These are phyloP conservation scores for Aethionema arabicum DNA, from an alignment of 345 rosid species.

Conservation along the genomic window DNA sequence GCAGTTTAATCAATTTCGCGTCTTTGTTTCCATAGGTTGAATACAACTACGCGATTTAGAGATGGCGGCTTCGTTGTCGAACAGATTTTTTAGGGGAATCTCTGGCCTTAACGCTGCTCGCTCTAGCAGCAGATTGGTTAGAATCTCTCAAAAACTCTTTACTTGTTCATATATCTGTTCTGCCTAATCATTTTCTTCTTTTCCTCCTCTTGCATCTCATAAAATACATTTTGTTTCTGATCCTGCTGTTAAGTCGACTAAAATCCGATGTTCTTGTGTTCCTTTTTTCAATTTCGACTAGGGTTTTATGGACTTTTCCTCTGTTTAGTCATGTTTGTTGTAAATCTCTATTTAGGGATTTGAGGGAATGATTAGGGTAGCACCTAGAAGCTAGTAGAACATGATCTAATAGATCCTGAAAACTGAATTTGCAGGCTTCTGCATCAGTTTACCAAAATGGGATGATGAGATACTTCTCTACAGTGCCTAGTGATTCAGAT, in stretches of 20 bases:
- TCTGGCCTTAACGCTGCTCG: constrained; percentile 43
- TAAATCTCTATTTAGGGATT: no score
- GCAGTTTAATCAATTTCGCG: constrained; percentile 1
- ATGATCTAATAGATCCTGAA: no score
- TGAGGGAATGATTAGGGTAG: no score
- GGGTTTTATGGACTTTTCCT: not conserved
- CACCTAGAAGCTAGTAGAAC: no score
- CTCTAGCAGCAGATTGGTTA: constrained; percentile 52
- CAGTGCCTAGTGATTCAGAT: constrained; percentile 70
- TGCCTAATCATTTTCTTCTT: not conserved
- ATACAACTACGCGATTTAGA: constrained; percentile 11
- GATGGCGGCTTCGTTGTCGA: constrained; percentile 71
- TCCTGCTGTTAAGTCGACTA: not conserved
- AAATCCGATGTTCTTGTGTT: not conserved
- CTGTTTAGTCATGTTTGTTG: not conserved
- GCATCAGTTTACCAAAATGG: constrained; percentile 44
- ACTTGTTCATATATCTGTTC: not conserved
- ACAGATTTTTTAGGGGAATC: constrained; percentile 49
- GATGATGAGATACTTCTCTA: constrained; percentile 47
- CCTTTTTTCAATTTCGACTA: constrained; percentile 2
- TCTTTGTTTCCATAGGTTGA: not conserved
- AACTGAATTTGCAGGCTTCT: constrained; percentile 38
- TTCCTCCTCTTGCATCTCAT: not conserved
- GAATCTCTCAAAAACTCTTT: constrained; percentile 20
- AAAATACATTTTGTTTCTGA: not conserved